Evolutionary conservation across 768 basidiomycete species (phyloP).

Genomic region (Suillus spraguei): DNA sequence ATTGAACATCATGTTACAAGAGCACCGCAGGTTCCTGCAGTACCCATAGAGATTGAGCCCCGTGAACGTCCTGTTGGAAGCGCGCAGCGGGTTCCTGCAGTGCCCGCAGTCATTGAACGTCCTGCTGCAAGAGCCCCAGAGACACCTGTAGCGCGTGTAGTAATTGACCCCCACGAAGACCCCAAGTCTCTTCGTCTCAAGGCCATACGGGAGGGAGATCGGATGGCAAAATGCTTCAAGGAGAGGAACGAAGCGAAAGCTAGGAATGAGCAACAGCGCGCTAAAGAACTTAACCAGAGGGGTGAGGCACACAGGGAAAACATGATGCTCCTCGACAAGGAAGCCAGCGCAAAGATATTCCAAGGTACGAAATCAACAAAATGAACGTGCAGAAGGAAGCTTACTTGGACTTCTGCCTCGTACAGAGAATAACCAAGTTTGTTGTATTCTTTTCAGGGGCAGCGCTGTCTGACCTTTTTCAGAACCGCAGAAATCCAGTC

Average conservation of each 20-base stretch:
- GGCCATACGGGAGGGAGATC: slow-evolving; percentile 73
- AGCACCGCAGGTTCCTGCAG: not conserved
- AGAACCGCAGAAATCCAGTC: slow-evolving; percentile 58
- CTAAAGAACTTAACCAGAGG: slow-evolving; percentile 72
- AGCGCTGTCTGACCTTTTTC: not conserved
- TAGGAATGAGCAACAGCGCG: slow-evolving; percentile 28
- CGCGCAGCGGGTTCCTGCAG: not conserved
- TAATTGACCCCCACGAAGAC: not conserved
- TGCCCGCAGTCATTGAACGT: not conserved
- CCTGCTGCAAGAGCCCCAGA: not conserved
- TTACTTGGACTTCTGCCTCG: not conserved
- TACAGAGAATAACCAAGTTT: slow-evolving; percentile 14
- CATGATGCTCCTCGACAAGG: slow-evolving; percentile 72
- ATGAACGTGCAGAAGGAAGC: not conserved
- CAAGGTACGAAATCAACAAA: slow-evolving; percentile 48
- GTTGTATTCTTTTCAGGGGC: not conserved
- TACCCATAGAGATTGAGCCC: not conserved
- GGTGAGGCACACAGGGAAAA: slow-evolving; percentile 74
- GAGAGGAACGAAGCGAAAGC: slow-evolving; percentile 58
- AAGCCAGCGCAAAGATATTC: slow-evolving; percentile 86
- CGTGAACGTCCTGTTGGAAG: not conserved
- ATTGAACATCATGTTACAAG: not conserved
- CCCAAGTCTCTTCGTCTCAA: slow-evolving; percentile 56
- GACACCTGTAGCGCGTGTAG: not conserved
- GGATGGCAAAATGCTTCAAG: slow-evolving; percentile 64